These are phyloP conservation scores for Fomitopsis schrenkii DNA, from an alignment of 1,284 basidiomycete species.

Conservation along the genomic window DNA sequence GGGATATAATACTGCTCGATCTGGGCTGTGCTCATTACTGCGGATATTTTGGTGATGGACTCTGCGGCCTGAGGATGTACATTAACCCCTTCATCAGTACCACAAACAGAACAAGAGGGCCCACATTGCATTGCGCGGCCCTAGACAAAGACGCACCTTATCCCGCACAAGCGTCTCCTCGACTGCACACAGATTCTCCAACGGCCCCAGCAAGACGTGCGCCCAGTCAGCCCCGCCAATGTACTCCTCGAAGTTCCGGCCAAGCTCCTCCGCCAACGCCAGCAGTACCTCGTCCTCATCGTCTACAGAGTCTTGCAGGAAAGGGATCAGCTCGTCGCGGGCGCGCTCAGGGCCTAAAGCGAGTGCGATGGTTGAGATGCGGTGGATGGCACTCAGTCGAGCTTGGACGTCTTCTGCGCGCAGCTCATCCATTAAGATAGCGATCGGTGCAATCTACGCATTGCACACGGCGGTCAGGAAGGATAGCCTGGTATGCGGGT, in stretches of 20 bases:
- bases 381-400: constrained; percentile 95
- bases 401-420: constrained; percentile 94
- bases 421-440: constrained; percentile 92
- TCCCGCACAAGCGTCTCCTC: constrained; percentile 99
- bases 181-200: constrained; percentile 95
- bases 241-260: constrained; percentile 90
- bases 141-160: constrained; percentile 58
- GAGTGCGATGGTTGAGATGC: constrained; percentile 97
- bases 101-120: background rate
- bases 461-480: background rate
- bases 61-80: constrained; percentile 75
- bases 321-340: constrained; percentile 94
- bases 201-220: constrained; percentile 86
- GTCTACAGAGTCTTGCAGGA: constrained; percentile 97
- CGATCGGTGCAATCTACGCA: constrained; percentile 77
- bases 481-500: background rate
- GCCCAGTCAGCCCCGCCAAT: constrained; percentile 90
- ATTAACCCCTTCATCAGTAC: background rate
- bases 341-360: constrained; percentile 95
- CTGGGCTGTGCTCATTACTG: constrained; percentile 74
- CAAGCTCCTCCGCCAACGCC: constrained; percentile 94
- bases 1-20: constrained; percentile 94
- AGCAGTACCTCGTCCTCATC: constrained; percentile 99
- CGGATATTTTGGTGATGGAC: constrained; percentile 91
- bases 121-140: constrained; percentile 10